Percentiles rank a stretch among this genome's conserved stretches.
These are phyloP conservation scores for Gaeumannomyces tritici DNA, from an alignment of 2,329 filamentous ascomycete species.

Conservation along the genomic window DNA sequence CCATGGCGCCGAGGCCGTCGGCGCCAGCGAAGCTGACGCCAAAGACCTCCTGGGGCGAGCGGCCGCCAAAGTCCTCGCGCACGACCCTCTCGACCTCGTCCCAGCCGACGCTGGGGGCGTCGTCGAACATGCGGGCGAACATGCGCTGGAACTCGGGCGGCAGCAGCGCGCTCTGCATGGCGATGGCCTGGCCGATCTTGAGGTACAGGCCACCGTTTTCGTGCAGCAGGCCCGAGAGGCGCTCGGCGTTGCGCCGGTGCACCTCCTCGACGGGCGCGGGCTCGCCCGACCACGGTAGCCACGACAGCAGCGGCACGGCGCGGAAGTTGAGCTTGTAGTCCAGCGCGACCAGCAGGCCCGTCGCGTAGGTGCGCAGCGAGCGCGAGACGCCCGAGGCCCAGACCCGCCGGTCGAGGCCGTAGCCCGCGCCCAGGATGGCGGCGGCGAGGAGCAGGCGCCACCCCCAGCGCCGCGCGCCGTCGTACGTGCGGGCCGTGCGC, in stretches of 20 bases:
- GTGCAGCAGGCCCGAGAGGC: constrained; percentile 71
- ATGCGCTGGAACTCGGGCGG: constrained; percentile 93
- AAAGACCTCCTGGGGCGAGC: constrained; percentile 81
- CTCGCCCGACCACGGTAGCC: constrained; percentile 11
- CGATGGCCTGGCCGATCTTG: constrained; percentile 97
- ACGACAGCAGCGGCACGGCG: constrained; percentile 51
- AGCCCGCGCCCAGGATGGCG: constrained; percentile 47
- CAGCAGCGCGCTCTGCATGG: constrained; percentile 92
- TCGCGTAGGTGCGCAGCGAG: constrained; percentile 71
- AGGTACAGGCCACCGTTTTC: constrained; percentile 88
- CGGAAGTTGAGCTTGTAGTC: constrained; percentile 98
- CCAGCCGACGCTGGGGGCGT: constrained; percentile 91
- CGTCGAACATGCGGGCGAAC: constrained; percentile 96
- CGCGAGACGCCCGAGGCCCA: constrained; percentile 74
- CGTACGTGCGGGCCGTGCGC: constrained; percentile 59
- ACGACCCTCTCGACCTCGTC: constrained; percentile 77
- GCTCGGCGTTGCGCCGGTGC: constrained; percentile 74
- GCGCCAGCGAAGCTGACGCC: constrained; percentile 72
- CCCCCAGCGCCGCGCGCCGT: constrained; percentile 62
- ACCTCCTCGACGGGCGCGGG: constrained; percentile 55
- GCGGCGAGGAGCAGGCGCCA: constrained; percentile 57
- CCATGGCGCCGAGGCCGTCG: constrained; percentile 48
- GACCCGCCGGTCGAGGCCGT: constrained; percentile 60
- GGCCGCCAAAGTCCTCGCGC: constrained; percentile 76
- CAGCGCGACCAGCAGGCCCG: constrained; percentile 69